phyloP scores from a whole-genome alignment of 2,329 filamentous ascomycete species.

The Mycosphaerelloides madeirae region DNA sequence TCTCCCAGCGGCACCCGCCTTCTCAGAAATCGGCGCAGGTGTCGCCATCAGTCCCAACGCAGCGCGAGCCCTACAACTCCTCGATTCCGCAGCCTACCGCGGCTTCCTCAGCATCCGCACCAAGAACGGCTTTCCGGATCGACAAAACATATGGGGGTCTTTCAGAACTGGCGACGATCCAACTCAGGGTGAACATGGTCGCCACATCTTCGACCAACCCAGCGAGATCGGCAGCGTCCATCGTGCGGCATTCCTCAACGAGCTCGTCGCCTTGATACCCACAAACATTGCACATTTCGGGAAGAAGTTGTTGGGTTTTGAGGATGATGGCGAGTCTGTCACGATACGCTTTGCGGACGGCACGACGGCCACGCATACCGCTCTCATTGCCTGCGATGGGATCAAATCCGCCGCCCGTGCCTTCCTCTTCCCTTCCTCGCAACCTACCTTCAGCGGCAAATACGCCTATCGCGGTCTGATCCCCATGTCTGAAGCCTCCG shows the following conservation, averaged over 20 bases:
- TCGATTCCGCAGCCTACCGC: slow-evolving; percentile 42
- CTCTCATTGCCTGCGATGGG: slow-evolving; percentile 59
- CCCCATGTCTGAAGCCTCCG: slow-evolving; percentile 44
- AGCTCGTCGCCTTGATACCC: slow-evolving; percentile 38
- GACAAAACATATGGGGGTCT: slow-evolving; percentile 36
- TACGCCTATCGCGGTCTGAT: slow-evolving; percentile 60
- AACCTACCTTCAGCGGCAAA: slow-evolving; percentile 52
- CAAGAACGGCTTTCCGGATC: slow-evolving; percentile 32
- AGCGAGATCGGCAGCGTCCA: slow-evolving; percentile 26
- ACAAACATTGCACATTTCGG: slow-evolving; percentile 27
- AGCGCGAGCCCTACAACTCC: slow-evolving; percentile 47
- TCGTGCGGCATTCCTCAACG: slow-evolving; percentile 38
- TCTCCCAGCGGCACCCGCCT: slow-evolving; percentile 40
- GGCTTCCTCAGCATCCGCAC: slow-evolving; percentile 41
- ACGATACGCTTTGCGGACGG: slow-evolving; percentile 43
- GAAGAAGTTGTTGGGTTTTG: slow-evolving; percentile 26
- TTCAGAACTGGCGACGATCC: slow-evolving; percentile 23
- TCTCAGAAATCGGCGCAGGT: slow-evolving; percentile 55
- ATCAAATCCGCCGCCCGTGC: slow-evolving; percentile 54
- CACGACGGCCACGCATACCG: slow-evolving; percentile 38
- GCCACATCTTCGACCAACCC: slow-evolving; percentile 21
- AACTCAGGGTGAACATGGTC: slow-evolving; percentile 16
- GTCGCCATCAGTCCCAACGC: slow-evolving; percentile 54
- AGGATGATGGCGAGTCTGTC: slow-evolving; percentile 23
- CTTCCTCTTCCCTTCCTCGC: slow-evolving; percentile 44